Base-by-base conservation (phyloP, 2,329 filamentous ascomycete genomes). In the Aaosphaeria pasadenensis region DNA sequence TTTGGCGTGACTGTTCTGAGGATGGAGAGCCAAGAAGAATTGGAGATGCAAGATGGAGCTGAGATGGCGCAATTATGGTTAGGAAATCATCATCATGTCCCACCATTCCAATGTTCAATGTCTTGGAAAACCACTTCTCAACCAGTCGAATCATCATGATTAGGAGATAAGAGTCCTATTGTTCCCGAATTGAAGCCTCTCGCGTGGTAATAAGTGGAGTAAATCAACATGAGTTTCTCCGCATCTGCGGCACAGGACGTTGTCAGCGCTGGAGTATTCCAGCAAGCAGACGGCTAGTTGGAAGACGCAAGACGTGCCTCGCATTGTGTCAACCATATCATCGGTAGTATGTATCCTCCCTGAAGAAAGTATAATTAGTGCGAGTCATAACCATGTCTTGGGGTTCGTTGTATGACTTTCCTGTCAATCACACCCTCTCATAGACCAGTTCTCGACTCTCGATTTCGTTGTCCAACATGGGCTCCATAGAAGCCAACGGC, bases 41-140 rank as follows among this genome's bases (percentile, higher is more conserved):
- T 24, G 17, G 17, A 24, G 17, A 24, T 24, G 17, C 17, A 24
- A 24, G 33, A 36, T 36, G 33, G 9, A 11, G 9, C 9, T 24
- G 31, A 32, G 38, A 57, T 54, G 49, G 51, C 55, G 55, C 53
- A 53, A 57, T 55, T 40, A 33, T 49, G n/a, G 17, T 43, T 47
- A 38, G 47, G 47, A 44, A 55, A 46, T 46, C 55, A 50, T 52
- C 55, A 57, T 57, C 45, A 39, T 24, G 17, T 24, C 17, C 17
- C 17, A 24, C 17, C 17, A 24, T 24, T 24, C 17, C 17, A 24
- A 24, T 3, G 17, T 24, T 24, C 17, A 24, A 31, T 43, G 51
- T 49, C 48, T 48, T 49, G 45, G 42, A 49, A 42, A 24, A 4
- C 17, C 17, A 24, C 17, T 24, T 24, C 17, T 24, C 17, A 24